Conservation (phyloP, 441 rosid genomes). For the Erysimum pusillum region DNA sequence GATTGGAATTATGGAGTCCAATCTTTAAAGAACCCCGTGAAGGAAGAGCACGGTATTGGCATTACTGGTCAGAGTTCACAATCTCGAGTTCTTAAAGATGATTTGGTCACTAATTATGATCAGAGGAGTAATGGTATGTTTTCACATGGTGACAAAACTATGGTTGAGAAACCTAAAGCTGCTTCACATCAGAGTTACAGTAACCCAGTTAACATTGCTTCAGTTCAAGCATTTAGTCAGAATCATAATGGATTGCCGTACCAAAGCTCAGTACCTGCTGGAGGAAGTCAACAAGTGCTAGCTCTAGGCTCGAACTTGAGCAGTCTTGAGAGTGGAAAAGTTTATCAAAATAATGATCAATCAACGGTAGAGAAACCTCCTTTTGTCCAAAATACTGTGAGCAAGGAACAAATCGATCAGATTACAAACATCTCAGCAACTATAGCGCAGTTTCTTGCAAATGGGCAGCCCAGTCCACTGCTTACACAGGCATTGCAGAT, state of each 20-base stretch:
- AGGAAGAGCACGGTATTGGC: slow-evolving; percentile 49
- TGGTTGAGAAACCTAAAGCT: slow-evolving; percentile 46
- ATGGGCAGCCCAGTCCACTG: slow-evolving; percentile 75
- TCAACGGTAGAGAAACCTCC: slow-evolving; percentile 25
- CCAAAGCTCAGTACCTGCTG: slow-evolving; percentile 54
- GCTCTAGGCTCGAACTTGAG: slow-evolving; percentile 33
- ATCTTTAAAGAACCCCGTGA: slow-evolving; percentile 51
- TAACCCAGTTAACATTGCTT: slow-evolving; percentile 35
- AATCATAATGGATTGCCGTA: slow-evolving; percentile 52
- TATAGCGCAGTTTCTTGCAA: slow-evolving; percentile 84
- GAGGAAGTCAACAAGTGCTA: slow-evolving; percentile 53
- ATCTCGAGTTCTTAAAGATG: slow-evolving; percentile 45
- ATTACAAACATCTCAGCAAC: slow-evolving; percentile 77
- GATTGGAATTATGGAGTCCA: slow-evolving; percentile 74
- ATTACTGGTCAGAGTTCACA: slow-evolving; percentile 49
- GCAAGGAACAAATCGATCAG: slow-evolving; percentile 65
- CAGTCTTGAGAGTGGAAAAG: slow-evolving; percentile 12
- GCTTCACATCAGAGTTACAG: slow-evolving; percentile 27
- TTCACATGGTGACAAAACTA: slow-evolving; percentile 40
- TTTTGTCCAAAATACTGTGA: slow-evolving; percentile 52
- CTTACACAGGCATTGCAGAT: slow-evolving; percentile 54
- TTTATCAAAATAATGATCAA: slow-evolving; percentile 36
- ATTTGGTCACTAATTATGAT: slow-evolving; percentile 44
- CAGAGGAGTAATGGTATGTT: slow-evolving; percentile 48
- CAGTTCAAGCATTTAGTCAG: slow-evolving; percentile 56